These are phyloP conservation scores for Mallotus japonicus DNA, from an alignment of 441 rosid genomes.

Conservation along the genomic window DNA sequence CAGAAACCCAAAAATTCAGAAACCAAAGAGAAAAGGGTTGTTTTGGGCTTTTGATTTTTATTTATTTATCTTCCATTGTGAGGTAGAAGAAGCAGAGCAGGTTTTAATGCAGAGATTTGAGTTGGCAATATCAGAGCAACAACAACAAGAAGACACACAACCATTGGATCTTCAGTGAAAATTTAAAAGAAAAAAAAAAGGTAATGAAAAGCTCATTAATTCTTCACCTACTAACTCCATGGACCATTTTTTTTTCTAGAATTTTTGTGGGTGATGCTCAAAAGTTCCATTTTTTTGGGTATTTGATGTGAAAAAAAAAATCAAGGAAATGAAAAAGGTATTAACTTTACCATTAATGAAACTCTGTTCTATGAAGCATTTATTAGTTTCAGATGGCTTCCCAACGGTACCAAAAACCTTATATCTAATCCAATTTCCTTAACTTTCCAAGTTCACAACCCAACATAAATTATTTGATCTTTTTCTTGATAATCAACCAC, in stretches of 20 bases:
- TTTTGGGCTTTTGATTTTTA: not conserved
- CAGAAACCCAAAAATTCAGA: not conserved
- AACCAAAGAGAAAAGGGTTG: not conserved
- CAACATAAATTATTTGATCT: constrained; percentile 15
- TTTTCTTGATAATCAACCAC: not conserved
- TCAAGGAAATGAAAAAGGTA: not conserved
- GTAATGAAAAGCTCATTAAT: constrained; percentile 11
- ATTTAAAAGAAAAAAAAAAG: not conserved
- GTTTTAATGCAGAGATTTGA: not conserved
- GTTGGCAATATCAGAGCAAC: constrained; percentile 5
- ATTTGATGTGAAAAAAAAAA: too few relatives aligned
- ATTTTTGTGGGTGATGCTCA: not conserved
- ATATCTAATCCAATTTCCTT: not conserved
- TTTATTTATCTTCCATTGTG: not conserved
- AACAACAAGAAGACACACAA: not conserved
- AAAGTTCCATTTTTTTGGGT: too few relatives aligned
- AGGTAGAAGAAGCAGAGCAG: not conserved
- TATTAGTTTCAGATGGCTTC: constrained; percentile 38
- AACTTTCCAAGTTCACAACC: not conserved
- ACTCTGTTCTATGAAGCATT: constrained; percentile 37
- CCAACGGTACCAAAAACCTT: constrained; percentile 37
- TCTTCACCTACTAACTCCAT: constrained; percentile 10
- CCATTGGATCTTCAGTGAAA: not conserved
- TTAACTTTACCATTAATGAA: constrained; percentile 25
- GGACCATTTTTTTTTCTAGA: not conserved